A percentile compares a stretch with the other conserved stretches of the same genome.
These are phyloP conservation scores for Babesia bigemina DNA, from an alignment of 169 alveolate species.

Conservation along the genomic window DNA sequence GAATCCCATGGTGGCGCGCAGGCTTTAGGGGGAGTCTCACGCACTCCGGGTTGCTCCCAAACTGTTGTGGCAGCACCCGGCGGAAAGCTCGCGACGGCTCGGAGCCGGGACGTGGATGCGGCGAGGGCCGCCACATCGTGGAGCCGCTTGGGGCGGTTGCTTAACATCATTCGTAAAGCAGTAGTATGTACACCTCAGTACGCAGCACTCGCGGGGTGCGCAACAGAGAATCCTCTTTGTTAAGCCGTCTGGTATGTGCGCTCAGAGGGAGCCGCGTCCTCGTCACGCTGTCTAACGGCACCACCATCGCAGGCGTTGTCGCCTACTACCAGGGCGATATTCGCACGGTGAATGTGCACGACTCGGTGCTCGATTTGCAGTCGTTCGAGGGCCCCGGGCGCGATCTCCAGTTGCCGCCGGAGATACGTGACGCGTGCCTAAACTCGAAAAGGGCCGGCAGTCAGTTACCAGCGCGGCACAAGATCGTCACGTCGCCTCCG, in stretches of 20 bases:
- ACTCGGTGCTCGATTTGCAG: slow-evolving; percentile 30
- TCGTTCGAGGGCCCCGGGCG: slow-evolving; percentile 1
- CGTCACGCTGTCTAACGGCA: slow-evolving; percentile 34
- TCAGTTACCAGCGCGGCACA: not conserved
- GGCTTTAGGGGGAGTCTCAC: not conserved
- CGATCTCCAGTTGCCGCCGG: not conserved
- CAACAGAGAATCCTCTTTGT: slow-evolving; percentile 31
- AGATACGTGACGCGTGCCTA: not conserved
- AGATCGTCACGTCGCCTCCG: not conserved
- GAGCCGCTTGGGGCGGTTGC: not conserved
- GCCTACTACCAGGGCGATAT: slow-evolving; percentile 37
- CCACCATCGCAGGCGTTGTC: slow-evolving; percentile 27
- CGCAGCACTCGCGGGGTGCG: not conserved
- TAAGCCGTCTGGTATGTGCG: slow-evolving; percentile 34
- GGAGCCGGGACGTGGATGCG: not conserved
- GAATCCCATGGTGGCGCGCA: slow-evolving; percentile 46
- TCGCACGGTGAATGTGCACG: slow-evolving; percentile 16
- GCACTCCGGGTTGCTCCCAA: not conserved
- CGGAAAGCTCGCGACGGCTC: not conserved
- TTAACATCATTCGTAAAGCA: not conserved
- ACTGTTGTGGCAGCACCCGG: not conserved
- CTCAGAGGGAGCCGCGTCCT: slow-evolving; percentile 28
- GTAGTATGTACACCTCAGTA: slow-evolving; percentile 19
- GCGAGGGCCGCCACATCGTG: not conserved
- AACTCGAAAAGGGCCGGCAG: not conserved